These are phyloP conservation scores for Alternaria sp. DNA, from an alignment of 2,329 filamentous ascomycete species.

Conservation along the genomic window DNA sequence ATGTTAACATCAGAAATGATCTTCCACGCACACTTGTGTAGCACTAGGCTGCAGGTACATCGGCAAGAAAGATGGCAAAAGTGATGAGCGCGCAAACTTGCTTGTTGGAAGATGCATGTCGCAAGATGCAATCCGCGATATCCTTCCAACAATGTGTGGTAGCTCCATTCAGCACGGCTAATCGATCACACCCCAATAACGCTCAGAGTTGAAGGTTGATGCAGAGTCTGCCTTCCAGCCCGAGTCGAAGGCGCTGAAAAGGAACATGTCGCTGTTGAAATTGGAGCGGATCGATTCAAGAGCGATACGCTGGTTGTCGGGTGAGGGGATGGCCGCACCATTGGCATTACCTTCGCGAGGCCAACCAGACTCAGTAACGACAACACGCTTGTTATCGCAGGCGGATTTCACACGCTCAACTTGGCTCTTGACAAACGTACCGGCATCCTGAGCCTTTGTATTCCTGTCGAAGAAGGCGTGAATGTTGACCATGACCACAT, in stretches of 20 bases:
- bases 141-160: conserved; percentile 2
- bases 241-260: conserved; percentile 84
- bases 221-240: conserved; percentile 74
- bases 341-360: conserved; percentile 74
- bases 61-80: conserved; percentile 23
- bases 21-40: conserved; percentile 20
- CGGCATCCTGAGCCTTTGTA: conserved; percentile 67
- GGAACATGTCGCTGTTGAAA: conserved; percentile 68
- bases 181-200: conserved; percentile 71
- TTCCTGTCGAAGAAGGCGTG: conserved; percentile 84
- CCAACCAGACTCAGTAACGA: conserved; percentile 88
- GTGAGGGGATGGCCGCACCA: conserved; percentile 71
- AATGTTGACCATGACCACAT: conserved; percentile 82
- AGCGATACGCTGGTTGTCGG: conserved; percentile 71
- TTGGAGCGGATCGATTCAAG: conserved; percentile 68
- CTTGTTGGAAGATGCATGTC: conserved; percentile 9
- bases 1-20: conserved; percentile 37
- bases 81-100: conserved; percentile 21
- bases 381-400: conserved; percentile 65
- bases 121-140: conserved; percentile 2
- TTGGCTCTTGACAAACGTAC: conserved; percentile 70
- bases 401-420: conserved; percentile 57
- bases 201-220: conserved; percentile 74
- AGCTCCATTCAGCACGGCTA: conserved; percentile 3
- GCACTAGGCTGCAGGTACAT: conserved; percentile 24